Evolutionary conservation across 2,329 filamentous ascomycete species (phyloP), one percentile per base, ranked within the genome.

Genomic region (Pyrenochaeta sp.): DNA sequence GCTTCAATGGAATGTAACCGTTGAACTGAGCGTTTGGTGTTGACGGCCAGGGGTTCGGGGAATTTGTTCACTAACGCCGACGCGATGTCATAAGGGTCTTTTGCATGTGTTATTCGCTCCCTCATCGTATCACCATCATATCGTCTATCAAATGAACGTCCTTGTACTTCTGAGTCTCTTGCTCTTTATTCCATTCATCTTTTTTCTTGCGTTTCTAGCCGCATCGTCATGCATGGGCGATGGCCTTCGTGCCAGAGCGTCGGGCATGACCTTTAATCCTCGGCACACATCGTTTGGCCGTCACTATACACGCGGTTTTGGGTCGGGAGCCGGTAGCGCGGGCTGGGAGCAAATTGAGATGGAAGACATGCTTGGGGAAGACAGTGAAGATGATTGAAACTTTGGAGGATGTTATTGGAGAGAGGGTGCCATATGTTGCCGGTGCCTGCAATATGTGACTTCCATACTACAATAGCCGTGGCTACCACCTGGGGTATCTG

Each of bases 321-420:
- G 75, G 2, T 76, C 81, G n/a, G 81, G 81, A 35, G 79, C 80
- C 7, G 82, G 81, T 6, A 76, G 79, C 30, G 80, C 79, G 7
- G 81, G 84, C 54, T 87, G 84, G 67, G 85, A 87, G 66, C 83
- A 86, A 57, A 86, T 87, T 54, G 85, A 87, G 71, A 79, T 87
- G 80, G 82, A 87, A 56, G 82, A 85, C 51, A 84, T 87, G 81
- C 74, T 86, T 49, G 77, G 78, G 23, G 77, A 80, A 10, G 70
- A 76, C 37, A 74, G 61, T 47, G 63, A 68, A 3, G 59, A 77
- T 35, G 64, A 30, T 45, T 57, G 43, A 51, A 33, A 17, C 7
- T n/a, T 7, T 14, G 4, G 9, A 18, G 20, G 21, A 39, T 15
- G 10, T 23, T 39, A 12, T 12, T 23, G 21, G 36, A 39, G 20